phyloP scores from a whole-genome alignment of 305 asterid species.

The Rubia peregrina region DNA sequence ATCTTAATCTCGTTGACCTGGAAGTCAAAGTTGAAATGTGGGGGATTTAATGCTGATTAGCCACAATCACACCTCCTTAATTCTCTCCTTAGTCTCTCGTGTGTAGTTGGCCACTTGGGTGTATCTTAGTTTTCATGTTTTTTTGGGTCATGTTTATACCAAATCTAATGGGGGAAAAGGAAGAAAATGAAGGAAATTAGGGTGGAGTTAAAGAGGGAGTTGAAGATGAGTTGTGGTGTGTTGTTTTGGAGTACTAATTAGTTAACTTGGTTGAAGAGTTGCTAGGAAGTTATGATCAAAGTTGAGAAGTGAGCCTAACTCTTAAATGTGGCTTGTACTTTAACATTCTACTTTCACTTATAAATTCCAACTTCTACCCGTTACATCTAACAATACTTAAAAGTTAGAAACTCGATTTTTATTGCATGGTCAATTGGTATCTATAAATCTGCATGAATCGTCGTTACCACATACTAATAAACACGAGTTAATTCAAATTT shows the following conservation, averaged over 20 bases:
- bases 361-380: no score
- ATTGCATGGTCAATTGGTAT: no score
- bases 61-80: neutral
- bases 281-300: neutral
- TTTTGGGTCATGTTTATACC: neutral
- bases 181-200: neutral
- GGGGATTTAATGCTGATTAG: neutral
- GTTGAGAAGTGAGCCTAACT: no score
- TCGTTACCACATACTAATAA: no score
- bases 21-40: neutral
- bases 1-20: neutral
- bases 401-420: no score
- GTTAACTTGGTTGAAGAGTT: neutral
- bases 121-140: neutral
- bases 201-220: neutral
- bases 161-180: neutral
- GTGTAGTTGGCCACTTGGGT: neutral
- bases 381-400: no score
- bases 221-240: neutral
- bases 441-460: no score
- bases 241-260: neutral
- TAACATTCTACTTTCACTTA: no score
- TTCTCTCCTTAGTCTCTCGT: neutral
- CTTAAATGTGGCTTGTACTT: no score
- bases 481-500: no score